Evolutionary conservation across 768 basidiomycete species (phyloP).

Genomic region (Boletales sp.): DNA sequence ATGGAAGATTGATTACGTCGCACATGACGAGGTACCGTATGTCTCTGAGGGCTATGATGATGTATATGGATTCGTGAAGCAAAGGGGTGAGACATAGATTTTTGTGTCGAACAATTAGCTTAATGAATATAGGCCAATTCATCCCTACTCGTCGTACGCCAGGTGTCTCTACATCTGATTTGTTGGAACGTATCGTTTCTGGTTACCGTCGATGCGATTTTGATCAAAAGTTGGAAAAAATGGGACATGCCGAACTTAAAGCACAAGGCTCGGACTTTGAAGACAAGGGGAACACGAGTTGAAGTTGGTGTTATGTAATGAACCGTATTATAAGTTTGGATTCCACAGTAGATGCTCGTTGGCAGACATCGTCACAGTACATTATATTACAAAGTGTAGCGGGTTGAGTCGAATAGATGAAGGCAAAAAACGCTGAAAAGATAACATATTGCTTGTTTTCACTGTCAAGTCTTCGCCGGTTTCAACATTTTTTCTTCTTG

Average conservation of each 20-base stretch:
- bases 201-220: constrained; percentile 84
- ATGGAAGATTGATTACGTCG: constrained; percentile 92
- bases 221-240: constrained; percentile 86
- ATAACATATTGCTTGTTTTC: too few relatives aligned
- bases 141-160: constrained; percentile 94
- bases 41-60: constrained; percentile 75
- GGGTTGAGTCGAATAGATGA: too few relatives aligned
- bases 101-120: too few relatives aligned
- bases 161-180: constrained; percentile 88
- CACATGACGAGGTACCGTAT: constrained; percentile 94
- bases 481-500: constrained; percentile 23
- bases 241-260: constrained; percentile 72
- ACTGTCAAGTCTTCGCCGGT: background rate
- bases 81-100: constrained; percentile 64
- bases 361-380: constrained; percentile 3
- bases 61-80: constrained; percentile 80
- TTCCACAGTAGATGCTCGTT: background rate
- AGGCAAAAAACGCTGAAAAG: too few relatives aligned
- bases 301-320: background rate
- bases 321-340: background rate
- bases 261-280: constrained; percentile 46
- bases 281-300: constrained; percentile 4
- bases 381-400: too few relatives aligned
- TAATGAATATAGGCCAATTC: constrained; percentile 84
- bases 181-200: constrained; percentile 87